phyloP scores from a whole-genome alignment of 129 eudicot species.

The Scalesia atractyloides region DNA sequence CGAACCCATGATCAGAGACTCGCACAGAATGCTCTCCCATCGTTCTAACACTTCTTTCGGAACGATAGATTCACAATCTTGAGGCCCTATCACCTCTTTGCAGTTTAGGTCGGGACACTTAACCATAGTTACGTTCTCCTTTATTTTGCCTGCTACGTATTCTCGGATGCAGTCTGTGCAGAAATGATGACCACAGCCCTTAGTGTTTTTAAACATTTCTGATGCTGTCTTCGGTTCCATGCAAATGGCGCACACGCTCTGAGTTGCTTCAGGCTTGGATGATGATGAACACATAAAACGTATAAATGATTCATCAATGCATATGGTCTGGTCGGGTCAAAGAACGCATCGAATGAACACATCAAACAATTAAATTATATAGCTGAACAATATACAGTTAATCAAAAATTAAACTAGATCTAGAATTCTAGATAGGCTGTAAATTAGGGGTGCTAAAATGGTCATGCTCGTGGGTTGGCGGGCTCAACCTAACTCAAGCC shows the following conservation, averaged over 20 bases:
- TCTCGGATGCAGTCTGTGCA: conserved; percentile 42
- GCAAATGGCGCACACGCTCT: too few species aligned
- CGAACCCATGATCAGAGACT: conserved; percentile 33
- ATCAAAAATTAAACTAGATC: too few species aligned
- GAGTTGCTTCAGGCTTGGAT: too few species aligned
- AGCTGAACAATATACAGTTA: too few species aligned
- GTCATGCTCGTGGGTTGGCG: conserved; percentile 24
- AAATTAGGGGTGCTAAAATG: too few species aligned
- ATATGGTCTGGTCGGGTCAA: too few species aligned
- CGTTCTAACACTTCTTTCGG: conserved; percentile 37
- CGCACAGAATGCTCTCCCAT: conserved; percentile 47
- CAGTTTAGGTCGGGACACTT: conserved; percentile 44
- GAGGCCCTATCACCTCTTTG: conserved; percentile 23
- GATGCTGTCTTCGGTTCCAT: not conserved
- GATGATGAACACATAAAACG: too few species aligned
- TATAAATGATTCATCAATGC: too few species aligned
- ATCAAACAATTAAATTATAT: too few species aligned
- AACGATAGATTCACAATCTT: conserved; percentile 24
- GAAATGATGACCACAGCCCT: conserved; percentile 38
- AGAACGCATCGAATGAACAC: too few species aligned
- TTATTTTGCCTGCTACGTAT: conserved; percentile 42
- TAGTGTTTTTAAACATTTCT: conserved; percentile 42
- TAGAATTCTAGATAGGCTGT: too few species aligned
- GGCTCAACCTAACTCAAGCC: too few species aligned
- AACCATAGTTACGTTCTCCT: conserved; percentile 19